Conservation (phyloP, 73 alveolate genomes). For the Paramecium pentaurelia region DNA sequence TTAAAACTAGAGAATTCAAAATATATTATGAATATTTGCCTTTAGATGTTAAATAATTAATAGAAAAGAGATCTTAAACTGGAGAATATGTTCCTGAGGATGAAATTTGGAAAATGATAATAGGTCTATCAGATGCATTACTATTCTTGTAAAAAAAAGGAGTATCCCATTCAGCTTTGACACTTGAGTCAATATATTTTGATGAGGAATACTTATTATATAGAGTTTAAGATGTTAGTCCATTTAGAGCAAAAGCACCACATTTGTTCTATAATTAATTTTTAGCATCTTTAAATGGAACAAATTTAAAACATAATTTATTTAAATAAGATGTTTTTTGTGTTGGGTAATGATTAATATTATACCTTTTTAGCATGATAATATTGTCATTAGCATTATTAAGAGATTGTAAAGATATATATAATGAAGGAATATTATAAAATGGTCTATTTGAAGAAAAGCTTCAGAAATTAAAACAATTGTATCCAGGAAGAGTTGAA, state of each 20-base stretch:
- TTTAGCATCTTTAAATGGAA: background rate
- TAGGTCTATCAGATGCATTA: background rate
- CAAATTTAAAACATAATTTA: background rate
- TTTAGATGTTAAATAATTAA: background rate
- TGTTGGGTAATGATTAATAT: background rate
- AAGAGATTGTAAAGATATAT: background rate
- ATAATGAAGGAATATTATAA: background rate
- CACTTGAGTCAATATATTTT: background rate
- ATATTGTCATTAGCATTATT: background rate
- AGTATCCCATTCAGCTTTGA: background rate
- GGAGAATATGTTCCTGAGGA: background rate
- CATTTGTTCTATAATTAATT: background rate
- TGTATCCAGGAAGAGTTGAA: background rate
- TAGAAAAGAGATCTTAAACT: background rate
- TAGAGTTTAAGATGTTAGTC: conserved; percentile 21
- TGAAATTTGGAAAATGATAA: conserved; percentile 2
- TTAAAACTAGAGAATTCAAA: background rate
- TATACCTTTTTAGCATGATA: background rate
- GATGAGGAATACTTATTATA: conserved; percentile 7
- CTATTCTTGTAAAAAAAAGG: background rate
- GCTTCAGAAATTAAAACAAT: background rate
- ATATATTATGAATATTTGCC: conserved; percentile 11
- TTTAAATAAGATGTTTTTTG: background rate
- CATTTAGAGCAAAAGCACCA: conserved; percentile 29
- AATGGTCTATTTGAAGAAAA: background rate